phyloP scores from a whole-genome alignment of 306 rosid species.

The Clitoria ternatea region DNA sequence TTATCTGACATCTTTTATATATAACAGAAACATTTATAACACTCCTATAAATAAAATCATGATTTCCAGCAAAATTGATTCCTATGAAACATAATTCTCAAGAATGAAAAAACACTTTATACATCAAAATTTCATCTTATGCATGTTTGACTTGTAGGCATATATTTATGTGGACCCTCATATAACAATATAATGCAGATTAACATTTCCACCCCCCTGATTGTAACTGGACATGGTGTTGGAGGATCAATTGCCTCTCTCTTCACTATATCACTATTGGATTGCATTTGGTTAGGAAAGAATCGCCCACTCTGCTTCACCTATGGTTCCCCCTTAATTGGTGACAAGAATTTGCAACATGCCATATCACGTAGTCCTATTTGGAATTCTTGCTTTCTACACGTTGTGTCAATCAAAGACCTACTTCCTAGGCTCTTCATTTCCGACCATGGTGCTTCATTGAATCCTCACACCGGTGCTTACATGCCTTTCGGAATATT shows the following conservation, averaged over 20 bases:
- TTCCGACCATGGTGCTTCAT: not conserved
- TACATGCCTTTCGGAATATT: conserved; percentile 65
- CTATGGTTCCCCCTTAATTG: conserved; percentile 62
- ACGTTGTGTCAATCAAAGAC: conserved; percentile 44
- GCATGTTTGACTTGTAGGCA: not conserved
- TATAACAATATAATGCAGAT: conserved; percentile 21
- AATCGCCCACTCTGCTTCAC: conserved; percentile 70
- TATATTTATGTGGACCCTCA: not conserved
- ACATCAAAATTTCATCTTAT: not conserved
- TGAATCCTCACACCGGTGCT: not conserved
- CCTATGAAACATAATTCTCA: too few species aligned
- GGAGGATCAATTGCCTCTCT: conserved; percentile 76
- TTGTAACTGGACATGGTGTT: conserved; percentile 51
- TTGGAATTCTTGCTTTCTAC: conserved; percentile 68
- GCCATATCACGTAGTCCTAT: conserved; percentile 38
- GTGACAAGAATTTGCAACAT: conserved; percentile 32
- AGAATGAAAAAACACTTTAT: too few species aligned
- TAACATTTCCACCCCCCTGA: not conserved
- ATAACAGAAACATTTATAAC: too few species aligned
- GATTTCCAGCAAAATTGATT: too few species aligned
- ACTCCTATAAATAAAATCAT: too few species aligned
- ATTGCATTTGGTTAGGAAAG: conserved; percentile 19
- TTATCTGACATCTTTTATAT: too few species aligned
- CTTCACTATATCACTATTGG: conserved; percentile 53
- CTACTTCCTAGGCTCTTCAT: conserved; percentile 36